These are phyloP conservation scores for Penicillium roqueforti DNA, from an alignment of 495 filamentous ascomycete species.

Conservation along the genomic window DNA sequence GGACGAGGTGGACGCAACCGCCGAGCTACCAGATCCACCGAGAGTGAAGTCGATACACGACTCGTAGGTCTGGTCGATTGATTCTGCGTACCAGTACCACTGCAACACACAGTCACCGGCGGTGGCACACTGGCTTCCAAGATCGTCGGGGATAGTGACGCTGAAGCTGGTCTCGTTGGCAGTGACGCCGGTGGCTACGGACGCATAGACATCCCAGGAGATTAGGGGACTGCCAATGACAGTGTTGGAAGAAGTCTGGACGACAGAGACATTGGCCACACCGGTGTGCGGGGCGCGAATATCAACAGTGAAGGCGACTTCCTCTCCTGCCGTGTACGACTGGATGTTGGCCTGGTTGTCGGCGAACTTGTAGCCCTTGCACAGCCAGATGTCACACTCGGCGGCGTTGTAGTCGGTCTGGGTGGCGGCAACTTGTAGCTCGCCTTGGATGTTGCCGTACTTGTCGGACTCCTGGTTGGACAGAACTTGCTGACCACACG, in stretches of 20 bases:
- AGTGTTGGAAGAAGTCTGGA: slow-evolving; percentile 56
- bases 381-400: slow-evolving; percentile 62
- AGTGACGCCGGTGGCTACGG: slow-evolving; percentile 44
- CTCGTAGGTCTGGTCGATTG: slow-evolving; percentile 69
- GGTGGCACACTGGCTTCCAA: slow-evolving; percentile 52
- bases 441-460: slow-evolving; percentile 64
- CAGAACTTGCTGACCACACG: slow-evolving; percentile 60
- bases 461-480: slow-evolving; percentile 58
- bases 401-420: slow-evolving; percentile 55
- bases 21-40: slow-evolving; percentile 23
- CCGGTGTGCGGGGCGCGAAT: slow-evolving; percentile 63
- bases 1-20: slow-evolving; percentile 8
- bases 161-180: slow-evolving; percentile 59
- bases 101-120: slow-evolving; percentile 66
- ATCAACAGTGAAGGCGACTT: slow-evolving; percentile 53
- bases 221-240: slow-evolving; percentile 55
- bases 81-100: slow-evolving; percentile 64
- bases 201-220: slow-evolving; percentile 54
- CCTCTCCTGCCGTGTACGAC: slow-evolving; percentile 56
- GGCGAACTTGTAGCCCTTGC: slow-evolving; percentile 67
- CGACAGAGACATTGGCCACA: slow-evolving; percentile 65
- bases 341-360: slow-evolving; percentile 67
- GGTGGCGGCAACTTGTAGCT: slow-evolving; percentile 53
- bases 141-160: slow-evolving; percentile 57
- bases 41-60: slow-evolving; percentile 67